Base-by-base conservation (phyloP, 140 eudicot species). In the Stevia rebaudiana region DNA sequence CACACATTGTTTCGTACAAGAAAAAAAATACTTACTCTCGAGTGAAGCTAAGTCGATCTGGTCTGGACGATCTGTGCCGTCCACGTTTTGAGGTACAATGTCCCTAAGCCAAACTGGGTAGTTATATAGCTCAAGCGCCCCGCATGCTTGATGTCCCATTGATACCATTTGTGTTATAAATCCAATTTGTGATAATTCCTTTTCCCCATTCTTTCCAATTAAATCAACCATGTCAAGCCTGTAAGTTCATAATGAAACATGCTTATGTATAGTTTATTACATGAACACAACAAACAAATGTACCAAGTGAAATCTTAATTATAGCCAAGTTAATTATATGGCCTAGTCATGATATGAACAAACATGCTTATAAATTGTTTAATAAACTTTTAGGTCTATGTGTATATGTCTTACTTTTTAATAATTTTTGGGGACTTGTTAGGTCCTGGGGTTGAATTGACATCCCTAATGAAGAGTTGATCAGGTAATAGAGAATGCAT, bases 101-200 rank as follows among this genome's bases (percentile, higher is more conserved):
- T 82, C 78, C 55, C 87, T 78, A 83, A 82, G 74, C 87, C 87
- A 78, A 52, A 70, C 67, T 12, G 87, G 87, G 57, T 78, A 82
- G 63, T 82, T 82, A 76, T 79, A 70, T 18, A 81, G 43, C 18
- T 81, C 66, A 37, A 71, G 73, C 21, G 87, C 81, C 48, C 87
- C 87, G 71, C 83, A 73, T 42, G 86, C 16, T 80, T 83, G 90
- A 70, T 80, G 80, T 3, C 90, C 86, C 90, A 83, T 80, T 6
- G 90, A 83, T 11, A 80, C 84, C 77, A 61, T 80, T 56, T 56
- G 68, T 21, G 68, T 67, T 58, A 80, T 68, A 24, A n/a, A n/a
- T n/a, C 90, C 90, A 46, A 78, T 74, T 71, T 64, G 67, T 8
- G 80, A 39, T 44, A 80, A 3, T n/a, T 37, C 53, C 56, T 53